A percentile compares a stretch with the other conserved stretches of the same genome.
Conservation (phyloP, 345 rosid species). For the Euphorbia tirucalli region DNA sequence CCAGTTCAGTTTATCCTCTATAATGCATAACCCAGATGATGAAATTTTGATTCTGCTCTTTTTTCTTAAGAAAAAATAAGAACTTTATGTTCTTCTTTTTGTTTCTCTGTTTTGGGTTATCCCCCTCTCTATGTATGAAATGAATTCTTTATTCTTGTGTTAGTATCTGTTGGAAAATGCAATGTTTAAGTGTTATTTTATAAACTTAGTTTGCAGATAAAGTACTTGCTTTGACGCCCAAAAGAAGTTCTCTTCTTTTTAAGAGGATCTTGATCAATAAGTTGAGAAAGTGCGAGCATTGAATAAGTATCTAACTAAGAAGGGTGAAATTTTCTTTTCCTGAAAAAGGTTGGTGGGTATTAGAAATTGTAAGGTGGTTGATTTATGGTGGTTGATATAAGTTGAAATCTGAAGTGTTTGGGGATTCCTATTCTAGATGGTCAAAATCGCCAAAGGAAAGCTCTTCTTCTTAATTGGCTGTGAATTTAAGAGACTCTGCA, state of each 20-base stretch:
- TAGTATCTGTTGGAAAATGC: background rate
- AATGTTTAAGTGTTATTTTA: slow-evolving; percentile 6
- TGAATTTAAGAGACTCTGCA: too few species aligned
- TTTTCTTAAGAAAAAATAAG: background rate
- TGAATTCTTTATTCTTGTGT: background rate
- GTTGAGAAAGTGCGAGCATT: background rate
- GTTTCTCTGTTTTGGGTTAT: background rate
- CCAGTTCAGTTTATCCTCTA: slow-evolving; percentile 20
- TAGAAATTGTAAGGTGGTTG: background rate
- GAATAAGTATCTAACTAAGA: too few species aligned
- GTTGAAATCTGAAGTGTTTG: slow-evolving; percentile 7
- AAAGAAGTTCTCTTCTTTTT: background rate
- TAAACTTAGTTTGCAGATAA: slow-evolving; percentile 22
- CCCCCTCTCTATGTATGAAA: background rate
- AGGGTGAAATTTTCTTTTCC: background rate
- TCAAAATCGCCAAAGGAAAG: background rate
- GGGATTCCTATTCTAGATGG: slow-evolving; percentile 1
- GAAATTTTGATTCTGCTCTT: slow-evolving; percentile 3
- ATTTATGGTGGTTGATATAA: background rate
- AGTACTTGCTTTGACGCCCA: slow-evolving; percentile 3
- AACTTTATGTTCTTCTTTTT: background rate
- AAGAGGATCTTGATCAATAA: background rate
- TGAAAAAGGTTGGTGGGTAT: background rate
- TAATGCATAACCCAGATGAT: slow-evolving; percentile 23
- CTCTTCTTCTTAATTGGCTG: background rate